Conservation (phyloP, 148 eudicot genomes). For the Polygonum maritimum region DNA sequence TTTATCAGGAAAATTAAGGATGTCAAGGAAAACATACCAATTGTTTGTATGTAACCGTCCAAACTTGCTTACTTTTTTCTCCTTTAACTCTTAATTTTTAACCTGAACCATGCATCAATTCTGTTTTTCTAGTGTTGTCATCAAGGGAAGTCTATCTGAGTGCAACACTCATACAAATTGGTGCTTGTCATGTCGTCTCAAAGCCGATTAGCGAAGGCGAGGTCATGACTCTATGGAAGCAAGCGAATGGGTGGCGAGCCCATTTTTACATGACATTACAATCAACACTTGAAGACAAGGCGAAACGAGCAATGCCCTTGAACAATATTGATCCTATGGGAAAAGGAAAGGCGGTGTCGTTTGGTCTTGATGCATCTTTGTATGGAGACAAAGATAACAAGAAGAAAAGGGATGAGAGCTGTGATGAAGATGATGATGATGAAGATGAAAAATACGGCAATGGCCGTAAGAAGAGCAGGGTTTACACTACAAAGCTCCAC, state of each 20-base stretch:
- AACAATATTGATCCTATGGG: background rate
- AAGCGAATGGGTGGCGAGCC: background rate
- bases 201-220: background rate
- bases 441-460: background rate
- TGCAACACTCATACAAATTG: background rate
- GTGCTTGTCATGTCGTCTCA: background rate
- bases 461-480: background rate
- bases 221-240: background rate
- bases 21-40: background rate
- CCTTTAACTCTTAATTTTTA: background rate
- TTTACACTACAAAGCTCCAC: background rate
- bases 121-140: background rate
- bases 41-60: background rate
- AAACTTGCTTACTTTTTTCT: background rate
- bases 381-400: background rate
- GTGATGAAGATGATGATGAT: background rate
- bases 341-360: background rate
- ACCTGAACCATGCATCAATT: background rate
- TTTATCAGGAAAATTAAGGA: background rate
- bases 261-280: background rate
- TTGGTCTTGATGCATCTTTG: background rate
- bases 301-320: background rate
- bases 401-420: background rate
- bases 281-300: background rate
- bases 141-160: background rate